phyloP scores from a whole-genome alignment of 78 protist species.

The Planoprotostelium fungivorum region DNA sequence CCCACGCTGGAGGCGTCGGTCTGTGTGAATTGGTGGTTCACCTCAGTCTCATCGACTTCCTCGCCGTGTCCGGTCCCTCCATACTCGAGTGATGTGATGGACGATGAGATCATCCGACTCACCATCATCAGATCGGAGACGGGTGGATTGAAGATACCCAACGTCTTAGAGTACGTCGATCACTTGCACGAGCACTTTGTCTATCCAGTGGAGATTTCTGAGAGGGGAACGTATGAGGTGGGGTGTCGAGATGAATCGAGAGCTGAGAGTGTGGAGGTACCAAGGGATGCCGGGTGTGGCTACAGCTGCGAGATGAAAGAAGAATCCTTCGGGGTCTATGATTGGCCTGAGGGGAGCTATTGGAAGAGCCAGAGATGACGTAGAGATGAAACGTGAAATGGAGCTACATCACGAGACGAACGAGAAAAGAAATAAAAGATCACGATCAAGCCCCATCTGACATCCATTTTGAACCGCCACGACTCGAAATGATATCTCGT shows the following conservation, averaged over 20 bases:
- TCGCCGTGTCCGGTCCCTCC: slow-evolving; percentile 17
- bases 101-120: too few relatives aligned
- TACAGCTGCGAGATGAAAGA: slow-evolving; percentile 23
- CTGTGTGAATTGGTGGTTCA: slow-evolving; percentile 52
- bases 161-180: slow-evolving; percentile 13
- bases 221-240: not conserved
- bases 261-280: slow-evolving; percentile 11
- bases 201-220: not conserved
- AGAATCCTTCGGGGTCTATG: slow-evolving; percentile 8
- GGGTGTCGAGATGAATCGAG: not conserved
- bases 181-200: slow-evolving; percentile 42
- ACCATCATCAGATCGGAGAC: not conserved
- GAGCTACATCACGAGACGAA: too few relatives aligned
- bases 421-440: too few relatives aligned
- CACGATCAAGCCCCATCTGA: too few relatives aligned
- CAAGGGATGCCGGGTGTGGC: slow-evolving; percentile 9
- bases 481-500: too few relatives aligned
- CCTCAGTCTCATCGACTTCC: slow-evolving; percentile 18
- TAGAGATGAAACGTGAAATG: too few relatives aligned
- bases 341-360: slow-evolving; percentile 15
- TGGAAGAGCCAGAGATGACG: too few relatives aligned
- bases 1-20: slow-evolving; percentile 68
- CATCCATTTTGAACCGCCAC: too few relatives aligned
- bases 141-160: too few relatives aligned
- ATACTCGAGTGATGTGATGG: too few relatives aligned